Evolutionary conservation across 2,329 filamentous ascomycete species (phyloP).

Genomic region (Xylariales sp.): DNA sequence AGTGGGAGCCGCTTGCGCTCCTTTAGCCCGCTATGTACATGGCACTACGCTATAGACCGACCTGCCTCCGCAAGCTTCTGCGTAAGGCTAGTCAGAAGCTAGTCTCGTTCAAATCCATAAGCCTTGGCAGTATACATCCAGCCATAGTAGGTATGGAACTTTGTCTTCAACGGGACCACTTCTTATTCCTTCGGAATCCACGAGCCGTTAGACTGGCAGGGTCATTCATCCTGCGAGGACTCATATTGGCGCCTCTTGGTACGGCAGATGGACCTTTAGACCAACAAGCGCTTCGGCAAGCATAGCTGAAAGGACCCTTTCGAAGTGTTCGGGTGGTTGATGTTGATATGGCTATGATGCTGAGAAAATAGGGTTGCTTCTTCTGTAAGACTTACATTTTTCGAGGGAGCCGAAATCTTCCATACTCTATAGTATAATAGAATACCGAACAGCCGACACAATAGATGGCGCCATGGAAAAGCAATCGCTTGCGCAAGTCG

Average conservation of each 20-base stretch:
- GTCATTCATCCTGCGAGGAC: conserved; percentile 2
- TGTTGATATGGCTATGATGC: background rate
- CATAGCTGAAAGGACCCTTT: background rate
- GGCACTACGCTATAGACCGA: background rate
- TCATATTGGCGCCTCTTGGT: background rate
- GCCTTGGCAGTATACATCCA: conserved; percentile 18
- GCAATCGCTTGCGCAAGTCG: conserved; percentile 43
- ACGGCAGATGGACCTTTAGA: background rate
- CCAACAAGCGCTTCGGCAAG: background rate
- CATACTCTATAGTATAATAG: background rate
- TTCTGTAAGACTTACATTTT: background rate
- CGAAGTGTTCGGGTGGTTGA: background rate
- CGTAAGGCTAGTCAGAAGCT: background rate
- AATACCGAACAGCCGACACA: conserved; percentile 45
- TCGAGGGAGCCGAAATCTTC: background rate
- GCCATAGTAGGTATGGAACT: conserved; percentile 9
- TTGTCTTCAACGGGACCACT: conserved; percentile 13
- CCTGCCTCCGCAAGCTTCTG: conserved; percentile 12
- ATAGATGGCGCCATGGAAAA: conserved; percentile 43
- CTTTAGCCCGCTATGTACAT: conserved; percentile 15
- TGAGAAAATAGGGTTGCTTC: background rate
- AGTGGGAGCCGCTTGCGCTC: conserved; percentile 31
- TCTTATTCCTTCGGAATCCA: conserved; percentile 24
- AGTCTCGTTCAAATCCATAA: conserved; percentile 24
- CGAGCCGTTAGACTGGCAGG: conserved; percentile 11